Evolutionary conservation across 2,329 filamentous ascomycete species (phyloP).

Genomic region (Aspergillus sp.): DNA sequence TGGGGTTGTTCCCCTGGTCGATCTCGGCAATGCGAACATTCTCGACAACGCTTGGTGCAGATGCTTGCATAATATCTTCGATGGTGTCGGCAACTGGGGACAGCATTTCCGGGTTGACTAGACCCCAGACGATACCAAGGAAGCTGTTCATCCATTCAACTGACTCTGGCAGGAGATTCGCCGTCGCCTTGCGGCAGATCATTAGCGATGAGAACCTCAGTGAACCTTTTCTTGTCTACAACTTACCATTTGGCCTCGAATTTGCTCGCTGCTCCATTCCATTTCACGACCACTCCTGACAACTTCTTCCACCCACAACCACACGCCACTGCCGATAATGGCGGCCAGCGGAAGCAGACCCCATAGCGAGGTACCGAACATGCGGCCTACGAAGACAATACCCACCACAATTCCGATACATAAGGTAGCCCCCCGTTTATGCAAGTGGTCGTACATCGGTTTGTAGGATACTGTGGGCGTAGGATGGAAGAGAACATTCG

Average conservation of each 20-base stretch:
- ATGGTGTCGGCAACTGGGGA: constrained; percentile 85
- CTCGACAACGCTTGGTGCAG: constrained; percentile 85
- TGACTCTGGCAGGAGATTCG: constrained; percentile 87
- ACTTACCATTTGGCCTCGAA: constrained; percentile 71
- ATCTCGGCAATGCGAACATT: constrained; percentile 95
- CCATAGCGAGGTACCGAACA: constrained; percentile 75
- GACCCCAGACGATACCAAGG: constrained; percentile 78
- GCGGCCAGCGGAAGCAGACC: constrained; percentile 72
- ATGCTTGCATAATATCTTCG: constrained; percentile 96
- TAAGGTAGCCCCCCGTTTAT: constrained; percentile 70
- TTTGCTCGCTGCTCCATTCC: constrained; percentile 87
- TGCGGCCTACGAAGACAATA: constrained; percentile 73
- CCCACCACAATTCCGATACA: constrained; percentile 69
- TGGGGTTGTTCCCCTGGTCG: constrained; percentile 85
- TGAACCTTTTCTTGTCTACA: not conserved
- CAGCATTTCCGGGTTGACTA: constrained; percentile 96
- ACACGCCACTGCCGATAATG: constrained; percentile 75
- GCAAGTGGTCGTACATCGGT: constrained; percentile 76
- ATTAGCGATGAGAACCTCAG: not conserved
- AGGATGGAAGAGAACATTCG: constrained; percentile 92
- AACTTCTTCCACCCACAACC: constrained; percentile 85
- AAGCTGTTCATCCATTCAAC: constrained; percentile 97
- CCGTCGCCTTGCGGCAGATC: constrained; percentile 59
- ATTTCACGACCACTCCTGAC: constrained; percentile 76
- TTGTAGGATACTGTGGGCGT: constrained; percentile 88